phyloP scores from a whole-genome alignment of 768 basidiomycete species.

The Exidia glandulosa region DNA sequence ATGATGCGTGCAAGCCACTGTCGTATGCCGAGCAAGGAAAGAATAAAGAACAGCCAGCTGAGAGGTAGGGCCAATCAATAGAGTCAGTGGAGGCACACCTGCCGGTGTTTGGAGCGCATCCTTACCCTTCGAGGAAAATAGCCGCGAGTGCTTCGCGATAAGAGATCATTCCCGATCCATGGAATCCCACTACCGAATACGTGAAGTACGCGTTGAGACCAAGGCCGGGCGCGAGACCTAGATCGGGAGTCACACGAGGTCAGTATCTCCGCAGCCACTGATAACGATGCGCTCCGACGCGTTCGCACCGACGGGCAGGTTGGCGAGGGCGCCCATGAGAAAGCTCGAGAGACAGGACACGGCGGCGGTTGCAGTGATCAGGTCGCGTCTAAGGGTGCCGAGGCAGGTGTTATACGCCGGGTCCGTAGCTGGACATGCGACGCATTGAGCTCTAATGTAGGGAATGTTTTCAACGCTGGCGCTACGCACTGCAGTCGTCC shows the following conservation, averaged over 20 bases:
- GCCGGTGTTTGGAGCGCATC: slow-evolving; percentile 5
- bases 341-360: slow-evolving; percentile 63
- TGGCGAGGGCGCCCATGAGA: slow-evolving; percentile 76
- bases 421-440: slow-evolving; percentile 6
- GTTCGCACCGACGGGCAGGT: slow-evolving; percentile 61
- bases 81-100: background rate
- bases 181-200: slow-evolving; percentile 79
- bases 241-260: background rate
- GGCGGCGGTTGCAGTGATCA: slow-evolving; percentile 76
- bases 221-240: slow-evolving; percentile 66
- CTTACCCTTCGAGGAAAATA: slow-evolving; percentile 79
- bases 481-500: slow-evolving; percentile 37
- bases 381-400: slow-evolving; percentile 45
- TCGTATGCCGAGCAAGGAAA: slow-evolving; percentile 73
- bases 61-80: background rate
- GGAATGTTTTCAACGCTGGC: background rate
- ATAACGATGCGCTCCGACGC: too few relatives aligned
- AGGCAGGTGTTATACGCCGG: slow-evolving; percentile 19
- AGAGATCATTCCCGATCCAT: slow-evolving; percentile 56
- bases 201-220: slow-evolving; percentile 80
- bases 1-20: slow-evolving; percentile 86
- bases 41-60: slow-evolving; percentile 72
- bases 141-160: slow-evolving; percentile 76
- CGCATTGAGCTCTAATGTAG: background rate
- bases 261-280: background rate